These are phyloP conservation scores for Prosopis cineraria DNA, from an alignment of 306 rosid genomes.

Conservation along the genomic window DNA sequence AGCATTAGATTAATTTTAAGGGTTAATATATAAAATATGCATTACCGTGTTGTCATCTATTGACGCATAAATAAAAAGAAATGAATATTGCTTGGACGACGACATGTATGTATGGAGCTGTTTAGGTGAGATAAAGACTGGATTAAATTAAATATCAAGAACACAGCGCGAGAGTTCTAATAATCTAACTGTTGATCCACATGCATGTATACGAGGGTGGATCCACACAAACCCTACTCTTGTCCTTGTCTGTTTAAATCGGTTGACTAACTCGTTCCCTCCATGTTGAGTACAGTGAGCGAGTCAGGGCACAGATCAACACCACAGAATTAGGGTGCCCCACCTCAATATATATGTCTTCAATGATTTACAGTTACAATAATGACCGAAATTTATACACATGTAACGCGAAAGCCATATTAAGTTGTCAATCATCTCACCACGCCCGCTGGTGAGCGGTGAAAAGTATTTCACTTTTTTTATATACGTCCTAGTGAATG, in stretches of 20 bases:
- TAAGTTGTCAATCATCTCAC: not conserved
- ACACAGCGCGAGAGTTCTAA: not conserved
- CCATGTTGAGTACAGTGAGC: not conserved
- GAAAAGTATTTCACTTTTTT: too few species aligned
- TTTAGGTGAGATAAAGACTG: slow-evolving; percentile 47
- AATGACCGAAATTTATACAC: not conserved
- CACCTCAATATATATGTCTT: not conserved
- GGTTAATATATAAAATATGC: not conserved
- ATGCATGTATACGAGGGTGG: slow-evolving; percentile 32
- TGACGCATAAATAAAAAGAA: not conserved
- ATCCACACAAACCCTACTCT: slow-evolving; percentile 48
- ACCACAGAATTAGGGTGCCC: slow-evolving; percentile 33
- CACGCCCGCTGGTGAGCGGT: too few species aligned
- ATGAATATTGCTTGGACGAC: slow-evolving; percentile 22
- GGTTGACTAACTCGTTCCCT: slow-evolving; percentile 33
- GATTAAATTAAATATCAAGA: slow-evolving; percentile 11
- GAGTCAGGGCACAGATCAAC: slow-evolving; percentile 32
- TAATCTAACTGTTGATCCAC: slow-evolving; percentile 25
- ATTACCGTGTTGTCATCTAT: slow-evolving; percentile 15
- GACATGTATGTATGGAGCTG: not conserved
- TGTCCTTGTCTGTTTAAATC: slow-evolving; percentile 38
- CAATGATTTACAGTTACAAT: not conserved
- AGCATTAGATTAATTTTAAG: not conserved
- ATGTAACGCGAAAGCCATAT: not conserved
- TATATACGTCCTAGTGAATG: too few species aligned